Base-by-base conservation (phyloP, 2,329 filamentous ascomycete genomes). In the Leptographium lundbergii region DNA sequence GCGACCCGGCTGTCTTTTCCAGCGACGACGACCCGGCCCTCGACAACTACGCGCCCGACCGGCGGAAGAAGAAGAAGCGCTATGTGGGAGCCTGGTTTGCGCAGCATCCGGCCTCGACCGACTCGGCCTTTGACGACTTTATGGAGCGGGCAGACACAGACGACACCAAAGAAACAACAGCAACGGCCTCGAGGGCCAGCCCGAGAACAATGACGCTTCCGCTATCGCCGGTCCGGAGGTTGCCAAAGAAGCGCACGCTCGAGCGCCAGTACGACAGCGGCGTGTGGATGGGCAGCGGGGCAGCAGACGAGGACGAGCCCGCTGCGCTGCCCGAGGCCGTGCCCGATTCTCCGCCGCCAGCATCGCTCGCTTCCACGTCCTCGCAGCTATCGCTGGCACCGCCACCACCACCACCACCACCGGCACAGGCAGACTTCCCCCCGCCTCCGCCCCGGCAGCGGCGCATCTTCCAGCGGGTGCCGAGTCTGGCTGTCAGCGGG, bases 1-100 rank as follows among this genome's bases (percentile, higher is more conserved):
- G 86, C 67, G 86, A 89, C 66, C 85, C 85, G 4, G 79, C 83
- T 55, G 69, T 88, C 29, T 89, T 89, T 70, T 88, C 85, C 4
- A 86, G 83, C 68, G 86, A 89, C 61, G 85, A 88, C 65, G 85
- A 88, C 60, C 82, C 83, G 3, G 79, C 80, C 1, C 69, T 85
- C 54, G 84, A 87, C 61, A 85, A 86, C 65, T 88, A 88, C 66
- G 72, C 76, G 27, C 51, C 60, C 6, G 60, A 57, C 34, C 73
- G 76, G 1, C 74, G 77, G 29, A 75, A 78, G 63, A 78, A 79
- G 61, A 89, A 88, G 73, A 77, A 76, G 65, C 77, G 81, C 55
- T 84, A 86, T 62, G 73, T 81, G 51, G 86, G 86, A 4, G 78
- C 84, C 5, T 89, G 86, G 86, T 89, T 81, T 68, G 78, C 80